These are phyloP conservation scores for Choiromyces venosus DNA, from an alignment of 495 filamentous ascomycete genomes.

Conservation along the genomic window DNA sequence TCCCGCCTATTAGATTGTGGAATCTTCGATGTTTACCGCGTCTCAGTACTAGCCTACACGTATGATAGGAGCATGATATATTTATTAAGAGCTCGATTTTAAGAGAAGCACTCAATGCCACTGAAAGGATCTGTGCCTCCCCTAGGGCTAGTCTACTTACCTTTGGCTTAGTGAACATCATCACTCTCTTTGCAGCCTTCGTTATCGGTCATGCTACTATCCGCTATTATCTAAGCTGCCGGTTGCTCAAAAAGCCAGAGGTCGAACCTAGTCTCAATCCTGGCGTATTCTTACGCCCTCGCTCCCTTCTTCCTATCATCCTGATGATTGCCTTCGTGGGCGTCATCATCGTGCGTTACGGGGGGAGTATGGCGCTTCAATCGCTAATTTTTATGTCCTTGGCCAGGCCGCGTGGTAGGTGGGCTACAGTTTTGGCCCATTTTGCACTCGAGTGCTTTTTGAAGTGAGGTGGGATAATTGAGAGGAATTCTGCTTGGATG, in stretches of 20 bases:
- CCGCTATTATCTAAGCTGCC: constrained; percentile 7
- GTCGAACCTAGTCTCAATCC: constrained; percentile 8
- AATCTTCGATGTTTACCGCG: no score
- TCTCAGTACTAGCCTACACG: no score
- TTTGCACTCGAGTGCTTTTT: not conserved
- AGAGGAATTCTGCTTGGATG: constrained; percentile 11
- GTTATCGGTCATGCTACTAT: constrained; percentile 19
- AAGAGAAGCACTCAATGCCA: no score
- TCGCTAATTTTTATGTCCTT: constrained; percentile 17
- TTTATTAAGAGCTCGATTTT: no score
- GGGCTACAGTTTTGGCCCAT: constrained; percentile 13
- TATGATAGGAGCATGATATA: no score
- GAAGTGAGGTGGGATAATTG: constrained; percentile 3
- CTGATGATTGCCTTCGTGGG: constrained; percentile 16
- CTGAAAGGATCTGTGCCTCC: constrained; percentile 13
- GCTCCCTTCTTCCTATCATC: constrained; percentile 11
- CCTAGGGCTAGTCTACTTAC: constrained; percentile 8
- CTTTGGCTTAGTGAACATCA: constrained; percentile 20
- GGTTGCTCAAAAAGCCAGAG: not conserved
- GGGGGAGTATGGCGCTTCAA: constrained; percentile 1
- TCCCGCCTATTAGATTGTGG: no score
- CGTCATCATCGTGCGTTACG: not conserved
- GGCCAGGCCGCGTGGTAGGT: constrained; percentile 19
- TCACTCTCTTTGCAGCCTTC: constrained; percentile 17
- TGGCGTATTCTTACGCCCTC: not conserved